A percentile compares a stretch with the other conserved stretches of the same genome.
Conservation (phyloP, 1,284 basidiomycete species). For the Peniophora sp. region DNA sequence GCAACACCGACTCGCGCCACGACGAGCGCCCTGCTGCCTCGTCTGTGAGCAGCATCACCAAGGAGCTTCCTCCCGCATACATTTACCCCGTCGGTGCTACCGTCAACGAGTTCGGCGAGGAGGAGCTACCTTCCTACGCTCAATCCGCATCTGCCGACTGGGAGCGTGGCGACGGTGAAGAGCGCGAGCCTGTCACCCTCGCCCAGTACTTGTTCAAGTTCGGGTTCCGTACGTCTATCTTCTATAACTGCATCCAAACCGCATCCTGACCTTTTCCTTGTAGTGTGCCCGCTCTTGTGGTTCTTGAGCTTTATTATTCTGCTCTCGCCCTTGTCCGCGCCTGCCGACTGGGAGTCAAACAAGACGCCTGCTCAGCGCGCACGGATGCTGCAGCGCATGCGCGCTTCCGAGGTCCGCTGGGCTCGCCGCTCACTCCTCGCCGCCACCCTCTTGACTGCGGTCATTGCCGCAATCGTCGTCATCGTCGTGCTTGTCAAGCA, state of each 20-base stretch:
- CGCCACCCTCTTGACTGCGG: neutral
- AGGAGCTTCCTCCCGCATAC: constrained; percentile 2
- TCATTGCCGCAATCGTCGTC: constrained; percentile 2
- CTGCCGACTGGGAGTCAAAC: constrained; percentile 6
- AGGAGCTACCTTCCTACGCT: constrained; percentile 6
- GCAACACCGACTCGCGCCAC: constrained; percentile 1
- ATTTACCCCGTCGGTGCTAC: neutral
- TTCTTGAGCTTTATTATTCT: constrained; percentile 6
- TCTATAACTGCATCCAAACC: neutral
- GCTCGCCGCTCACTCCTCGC: constrained; percentile 1
- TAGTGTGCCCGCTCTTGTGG: constrained; percentile 10
- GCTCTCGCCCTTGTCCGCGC: constrained; percentile 4
- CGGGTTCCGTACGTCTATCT: constrained; percentile 6
- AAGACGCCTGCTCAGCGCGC: constrained; percentile 5
- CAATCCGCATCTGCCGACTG: neutral
- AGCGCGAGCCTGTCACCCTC: constrained; percentile 5
- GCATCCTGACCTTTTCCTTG: neutral
- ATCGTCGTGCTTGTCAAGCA: neutral
- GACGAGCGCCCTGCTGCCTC: constrained; percentile 1
- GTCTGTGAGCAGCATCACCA: neutral
- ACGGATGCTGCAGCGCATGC: constrained; percentile 3
- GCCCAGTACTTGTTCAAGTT: constrained; percentile 8
- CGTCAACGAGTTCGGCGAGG: constrained; percentile 1
- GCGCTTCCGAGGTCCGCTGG: constrained; percentile 2
- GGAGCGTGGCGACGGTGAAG: neutral